Evolutionary conservation across 2,329 filamentous ascomycete species (phyloP).

Genomic region (Aspergillus clavatus): DNA sequence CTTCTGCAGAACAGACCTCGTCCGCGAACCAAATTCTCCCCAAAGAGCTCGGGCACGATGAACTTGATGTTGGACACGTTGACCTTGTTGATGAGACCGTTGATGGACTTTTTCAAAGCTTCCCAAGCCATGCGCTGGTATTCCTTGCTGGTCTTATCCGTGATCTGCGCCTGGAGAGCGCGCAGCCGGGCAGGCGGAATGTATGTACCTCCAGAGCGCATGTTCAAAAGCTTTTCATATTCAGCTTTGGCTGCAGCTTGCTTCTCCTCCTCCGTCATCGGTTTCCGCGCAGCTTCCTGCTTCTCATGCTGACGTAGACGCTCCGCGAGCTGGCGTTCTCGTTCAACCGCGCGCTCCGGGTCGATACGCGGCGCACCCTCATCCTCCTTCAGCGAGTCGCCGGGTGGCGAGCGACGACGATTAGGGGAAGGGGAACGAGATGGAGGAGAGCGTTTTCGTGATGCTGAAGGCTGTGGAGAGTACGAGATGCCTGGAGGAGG

Average conservation of each 20-base stretch:
- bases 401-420: conserved; percentile 46
- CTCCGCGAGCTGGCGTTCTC: conserved; percentile 49
- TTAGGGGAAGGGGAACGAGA: conserved; percentile 51
- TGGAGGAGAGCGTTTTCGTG: conserved; percentile 54
- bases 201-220: conserved; percentile 93
- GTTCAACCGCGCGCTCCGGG: conserved; percentile 45
- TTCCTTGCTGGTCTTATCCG: conserved; percentile 91
- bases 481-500: conserved; percentile 48
- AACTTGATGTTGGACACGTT: conserved; percentile 97
- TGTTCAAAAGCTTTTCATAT: conserved; percentile 84
- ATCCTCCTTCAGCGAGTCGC: conserved; percentile 29
- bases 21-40: conserved; percentile 87
- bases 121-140: conserved; percentile 99
- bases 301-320: conserved; percentile 50
- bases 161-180: conserved; percentile 92
- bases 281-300: conserved; percentile 46
- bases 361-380: conserved; percentile 47
- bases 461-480: conserved; percentile 45
- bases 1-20: conserved; percentile 89
- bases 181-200: conserved; percentile 87
- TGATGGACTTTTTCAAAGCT: conserved; percentile 96
- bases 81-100: conserved; percentile 98
- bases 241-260: conserved; percentile 85
- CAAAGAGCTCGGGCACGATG: conserved; percentile 93
- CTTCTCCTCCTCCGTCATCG: conserved; percentile 72